Evolutionary conservation across 805 yeast genomes (phyloP).

Genomic region (Ogataea paraovalis): DNA sequence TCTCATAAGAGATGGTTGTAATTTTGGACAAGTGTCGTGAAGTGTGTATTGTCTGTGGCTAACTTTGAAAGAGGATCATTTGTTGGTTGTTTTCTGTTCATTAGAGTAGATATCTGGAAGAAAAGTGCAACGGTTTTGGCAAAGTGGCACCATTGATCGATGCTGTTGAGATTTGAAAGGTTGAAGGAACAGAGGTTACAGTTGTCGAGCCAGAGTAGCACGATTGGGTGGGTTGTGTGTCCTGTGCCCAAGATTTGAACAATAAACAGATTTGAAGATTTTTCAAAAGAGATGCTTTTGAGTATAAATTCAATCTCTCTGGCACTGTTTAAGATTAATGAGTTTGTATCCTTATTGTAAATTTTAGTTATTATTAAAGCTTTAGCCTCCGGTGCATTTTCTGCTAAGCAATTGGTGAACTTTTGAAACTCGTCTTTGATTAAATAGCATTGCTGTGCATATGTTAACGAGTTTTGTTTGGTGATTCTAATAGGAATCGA

Average conservation of each 20-base stretch:
- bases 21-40: too few species aligned
- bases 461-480: too few species aligned
- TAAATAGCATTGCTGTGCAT: not conserved
- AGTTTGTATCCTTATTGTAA: not conserved
- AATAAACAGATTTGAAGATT: not conserved
- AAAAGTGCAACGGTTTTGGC: constrained; percentile 12
- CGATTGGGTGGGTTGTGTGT: not conserved
- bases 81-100: not conserved
- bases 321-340: not conserved
- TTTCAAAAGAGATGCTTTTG: not conserved
- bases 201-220: constrained; percentile 17
- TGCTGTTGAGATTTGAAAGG: not conserved
- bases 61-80: not conserved
- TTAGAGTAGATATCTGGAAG: not conserved
- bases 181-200: constrained; percentile 16
- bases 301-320: not conserved
- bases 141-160: constrained; percentile 4
- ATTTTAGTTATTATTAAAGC: too few species aligned
- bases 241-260: constrained; percentile 13
- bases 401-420: not conserved
- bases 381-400: too few species aligned
- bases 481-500: not conserved
- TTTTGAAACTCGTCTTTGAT: not conserved
- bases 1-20: too few species aligned
- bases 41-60: not conserved